Evolutionary conservation across 108 stramenopile genomes (phyloP).

Genomic region (Discostella stelligeroides): DNA sequence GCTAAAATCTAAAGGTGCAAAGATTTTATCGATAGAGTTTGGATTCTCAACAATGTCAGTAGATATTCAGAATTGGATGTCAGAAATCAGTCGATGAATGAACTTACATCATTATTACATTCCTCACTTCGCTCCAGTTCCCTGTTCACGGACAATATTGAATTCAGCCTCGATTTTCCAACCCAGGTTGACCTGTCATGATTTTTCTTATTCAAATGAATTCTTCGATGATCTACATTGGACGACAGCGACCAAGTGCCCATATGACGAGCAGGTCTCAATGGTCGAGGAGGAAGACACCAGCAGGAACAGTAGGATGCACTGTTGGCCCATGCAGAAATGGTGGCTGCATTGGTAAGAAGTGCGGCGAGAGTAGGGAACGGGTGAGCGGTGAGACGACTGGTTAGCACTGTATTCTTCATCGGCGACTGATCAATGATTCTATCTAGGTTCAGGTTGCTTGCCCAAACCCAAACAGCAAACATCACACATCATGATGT

Average conservation of each 20-base stretch:
- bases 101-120: slow-evolving; percentile 12
- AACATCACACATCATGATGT: too few species aligned
- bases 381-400: slow-evolving; percentile 2
- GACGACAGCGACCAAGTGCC: slow-evolving; percentile 11
- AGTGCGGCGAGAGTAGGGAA: slow-evolving; percentile 6
- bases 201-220: background rate
- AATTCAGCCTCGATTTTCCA: background rate
- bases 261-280: background rate
- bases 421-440: too few species aligned
- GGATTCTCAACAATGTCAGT: background rate
- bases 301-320: slow-evolving; percentile 3
- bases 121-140: background rate
- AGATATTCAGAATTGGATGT: too few species aligned
- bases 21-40: too few species aligned
- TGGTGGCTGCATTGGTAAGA: background rate
- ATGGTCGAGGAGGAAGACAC: slow-evolving; percentile 13
- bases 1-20: slow-evolving; percentile 15
- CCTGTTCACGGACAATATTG: background rate
- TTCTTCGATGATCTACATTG: too few species aligned
- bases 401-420: background rate
- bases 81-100: too few species aligned
- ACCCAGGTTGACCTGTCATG: slow-evolving; percentile 1
- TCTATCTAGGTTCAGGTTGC: too few species aligned
- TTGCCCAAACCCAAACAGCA: too few species aligned
- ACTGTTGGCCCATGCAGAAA: background rate